These are phyloP conservation scores for Protomyces macrosporus DNA, from an alignment of 1,139 yeast genomes.

Conservation along the genomic window DNA sequence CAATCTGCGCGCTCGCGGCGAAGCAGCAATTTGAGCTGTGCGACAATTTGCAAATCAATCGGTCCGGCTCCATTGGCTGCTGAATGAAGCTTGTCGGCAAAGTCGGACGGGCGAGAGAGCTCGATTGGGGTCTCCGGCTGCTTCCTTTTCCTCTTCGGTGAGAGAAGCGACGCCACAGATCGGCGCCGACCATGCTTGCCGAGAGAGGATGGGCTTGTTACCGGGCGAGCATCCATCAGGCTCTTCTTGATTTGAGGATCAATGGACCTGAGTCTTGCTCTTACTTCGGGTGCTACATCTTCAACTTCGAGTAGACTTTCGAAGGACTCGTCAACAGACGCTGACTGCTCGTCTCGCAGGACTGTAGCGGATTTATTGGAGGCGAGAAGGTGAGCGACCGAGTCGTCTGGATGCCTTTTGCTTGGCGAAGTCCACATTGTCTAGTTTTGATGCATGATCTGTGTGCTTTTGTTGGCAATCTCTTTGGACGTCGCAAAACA, in stretches of 20 bases:
- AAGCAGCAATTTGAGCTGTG: constrained; percentile 22
- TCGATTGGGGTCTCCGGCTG: not conserved
- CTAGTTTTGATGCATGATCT: no score
- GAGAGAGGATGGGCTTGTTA: not conserved
- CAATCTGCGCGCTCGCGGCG: constrained; percentile 28
- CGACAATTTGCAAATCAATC: not conserved
- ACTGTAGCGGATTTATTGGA: no score
- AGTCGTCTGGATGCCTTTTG: no score
- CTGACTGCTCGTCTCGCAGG: no score
- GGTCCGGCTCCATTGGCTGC: no score
- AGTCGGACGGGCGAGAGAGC: not conserved
- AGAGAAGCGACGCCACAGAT: not conserved
- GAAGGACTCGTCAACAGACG: not conserved
- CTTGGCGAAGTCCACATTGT: no score
- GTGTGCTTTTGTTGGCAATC: no score
- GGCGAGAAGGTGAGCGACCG: no score
- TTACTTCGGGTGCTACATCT: constrained; percentile 2
- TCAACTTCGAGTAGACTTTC: constrained; percentile 5
- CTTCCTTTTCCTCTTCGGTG: constrained; percentile 6
- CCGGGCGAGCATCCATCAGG: not conserved
- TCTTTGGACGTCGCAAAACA: no score
- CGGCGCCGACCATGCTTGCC: constrained; percentile 12
- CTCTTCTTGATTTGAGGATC: constrained; percentile 13
- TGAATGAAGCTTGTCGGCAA: not conserved
- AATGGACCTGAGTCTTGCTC: constrained; percentile 10